Evolutionary conservation across 306 rosid species (phyloP).

Genomic region (Sicyos edulis): DNA sequence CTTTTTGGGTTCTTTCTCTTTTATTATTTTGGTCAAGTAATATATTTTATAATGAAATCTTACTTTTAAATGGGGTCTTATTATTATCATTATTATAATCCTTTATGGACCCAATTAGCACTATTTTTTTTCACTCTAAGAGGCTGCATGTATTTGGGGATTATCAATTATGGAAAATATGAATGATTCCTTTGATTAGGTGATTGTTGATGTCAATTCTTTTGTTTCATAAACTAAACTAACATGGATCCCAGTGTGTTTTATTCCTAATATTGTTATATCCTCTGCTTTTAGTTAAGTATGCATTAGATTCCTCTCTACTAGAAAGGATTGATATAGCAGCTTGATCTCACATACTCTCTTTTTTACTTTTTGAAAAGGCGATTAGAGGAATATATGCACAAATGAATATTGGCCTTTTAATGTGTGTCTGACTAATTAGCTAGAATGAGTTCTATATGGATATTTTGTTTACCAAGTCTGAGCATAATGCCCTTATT

Average conservation of each 20-base stretch:
- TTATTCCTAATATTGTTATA: conserved; percentile 20
- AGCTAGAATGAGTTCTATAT: conserved; percentile 32
- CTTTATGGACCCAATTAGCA: neutral
- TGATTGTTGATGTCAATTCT: conserved; percentile 6
- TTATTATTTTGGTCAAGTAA: neutral
- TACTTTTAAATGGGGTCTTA: neutral
- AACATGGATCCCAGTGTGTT: conserved; percentile 8
- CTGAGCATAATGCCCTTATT: conserved; percentile 32
- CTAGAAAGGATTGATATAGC: conserved; percentile 33
- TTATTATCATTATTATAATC: neutral
- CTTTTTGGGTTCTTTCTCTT: neutral
- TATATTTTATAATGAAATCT: neutral
- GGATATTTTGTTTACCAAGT: conserved; percentile 29
- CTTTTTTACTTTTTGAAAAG: conserved; percentile 45
- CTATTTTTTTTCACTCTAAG: neutral
- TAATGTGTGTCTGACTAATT: too few species aligned
- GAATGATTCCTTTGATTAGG: conserved; percentile 13
- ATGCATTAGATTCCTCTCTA: conserved; percentile 44
- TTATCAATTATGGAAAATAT: neutral
- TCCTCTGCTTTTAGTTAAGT: conserved; percentile 26
- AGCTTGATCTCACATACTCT: conserved; percentile 31
- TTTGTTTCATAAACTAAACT: neutral
- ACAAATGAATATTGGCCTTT: neutral
- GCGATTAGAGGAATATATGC: conserved; percentile 69
- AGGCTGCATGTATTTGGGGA: neutral